These are phyloP conservation scores for Ailanthus altissimus DNA, from an alignment of 345 rosid genomes.

Conservation along the genomic window DNA sequence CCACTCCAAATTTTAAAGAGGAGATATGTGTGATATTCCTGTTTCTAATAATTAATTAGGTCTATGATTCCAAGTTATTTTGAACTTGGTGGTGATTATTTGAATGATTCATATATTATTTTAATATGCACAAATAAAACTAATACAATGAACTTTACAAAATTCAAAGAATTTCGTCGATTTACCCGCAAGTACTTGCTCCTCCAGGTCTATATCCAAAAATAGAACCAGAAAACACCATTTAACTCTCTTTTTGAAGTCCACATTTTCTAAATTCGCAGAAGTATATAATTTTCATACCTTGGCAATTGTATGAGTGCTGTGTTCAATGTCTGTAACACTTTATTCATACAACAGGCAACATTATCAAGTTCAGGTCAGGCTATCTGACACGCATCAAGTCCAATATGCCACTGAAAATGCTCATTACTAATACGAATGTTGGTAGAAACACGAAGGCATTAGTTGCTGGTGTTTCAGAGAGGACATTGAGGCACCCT, in stretches of 20 bases:
- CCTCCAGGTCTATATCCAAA: background rate
- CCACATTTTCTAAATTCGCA: background rate
- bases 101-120: background rate
- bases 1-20: background rate
- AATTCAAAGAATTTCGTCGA: background rate
- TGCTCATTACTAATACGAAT: conserved; percentile 91
- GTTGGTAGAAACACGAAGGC: conserved; percentile 92
- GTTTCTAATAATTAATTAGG: background rate
- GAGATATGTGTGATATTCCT: background rate
- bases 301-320: conserved; percentile 9
- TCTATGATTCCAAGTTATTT: background rate
- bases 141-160: background rate
- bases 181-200: background rate
- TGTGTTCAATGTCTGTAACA: background rate
- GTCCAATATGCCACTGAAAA: conserved; percentile 61
- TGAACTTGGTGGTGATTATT: background rate
- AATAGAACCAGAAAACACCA: background rate
- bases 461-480: conserved; percentile 85
- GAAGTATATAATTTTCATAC: background rate
- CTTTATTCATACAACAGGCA: conserved; percentile 49
- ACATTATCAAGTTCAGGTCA: conserved; percentile 81
- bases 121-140: background rate
- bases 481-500: conserved; percentile 68
- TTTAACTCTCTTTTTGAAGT: background rate
- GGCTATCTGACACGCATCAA: conserved; percentile 63